A percentile compares a stretch with the other conserved stretches of the same genome.
Conservation (phyloP, 768 basidiomycete species). For the Mycena leptocephala region DNA sequence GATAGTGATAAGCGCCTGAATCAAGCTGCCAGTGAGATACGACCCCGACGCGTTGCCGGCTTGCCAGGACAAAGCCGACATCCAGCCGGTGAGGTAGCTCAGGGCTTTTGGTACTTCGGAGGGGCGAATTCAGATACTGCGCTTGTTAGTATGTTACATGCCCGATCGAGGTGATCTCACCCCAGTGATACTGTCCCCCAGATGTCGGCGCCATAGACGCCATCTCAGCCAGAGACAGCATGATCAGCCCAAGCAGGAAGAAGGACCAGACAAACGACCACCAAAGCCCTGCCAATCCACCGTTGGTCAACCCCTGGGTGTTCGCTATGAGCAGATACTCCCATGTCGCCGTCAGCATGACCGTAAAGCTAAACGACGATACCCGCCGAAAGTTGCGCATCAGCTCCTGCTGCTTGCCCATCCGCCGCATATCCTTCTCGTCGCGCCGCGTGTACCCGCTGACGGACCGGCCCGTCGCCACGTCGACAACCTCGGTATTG, state of each 20-base stretch:
- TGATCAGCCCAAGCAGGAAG: slow-evolving; percentile 29
- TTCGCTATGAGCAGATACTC: slow-evolving; percentile 29
- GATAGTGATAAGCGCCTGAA: slow-evolving; percentile 26
- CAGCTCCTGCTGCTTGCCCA: slow-evolving; percentile 30
- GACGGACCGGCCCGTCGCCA: slow-evolving; percentile 20
- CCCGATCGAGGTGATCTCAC: slow-evolving; percentile 28
- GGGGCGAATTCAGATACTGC: slow-evolving; percentile 28
- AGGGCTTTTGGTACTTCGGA: slow-evolving; percentile 27
- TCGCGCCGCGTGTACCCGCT: slow-evolving; percentile 28
- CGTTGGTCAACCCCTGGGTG: slow-evolving; percentile 28
- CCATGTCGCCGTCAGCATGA: slow-evolving; percentile 30
- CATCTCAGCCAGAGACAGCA: slow-evolving; percentile 29
- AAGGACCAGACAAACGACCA: slow-evolving; percentile 30
- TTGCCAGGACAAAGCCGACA: slow-evolving; percentile 28
- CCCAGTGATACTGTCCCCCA: slow-evolving; percentile 28
- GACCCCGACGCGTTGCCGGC: slow-evolving; percentile 28
- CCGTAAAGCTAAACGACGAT: slow-evolving; percentile 28
- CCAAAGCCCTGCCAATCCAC: slow-evolving; percentile 29
- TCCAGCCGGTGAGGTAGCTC: slow-evolving; percentile 29
- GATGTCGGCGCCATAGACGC: slow-evolving; percentile 29
- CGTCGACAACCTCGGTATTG: slow-evolving; percentile 25
- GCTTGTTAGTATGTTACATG: slow-evolving; percentile 25
- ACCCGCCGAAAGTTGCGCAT: slow-evolving; percentile 29
- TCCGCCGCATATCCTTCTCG: slow-evolving; percentile 28
- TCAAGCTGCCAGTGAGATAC: slow-evolving; percentile 26